Conservation (phyloP, 495 filamentous ascomycete species). For the Lepraria neglecta region DNA sequence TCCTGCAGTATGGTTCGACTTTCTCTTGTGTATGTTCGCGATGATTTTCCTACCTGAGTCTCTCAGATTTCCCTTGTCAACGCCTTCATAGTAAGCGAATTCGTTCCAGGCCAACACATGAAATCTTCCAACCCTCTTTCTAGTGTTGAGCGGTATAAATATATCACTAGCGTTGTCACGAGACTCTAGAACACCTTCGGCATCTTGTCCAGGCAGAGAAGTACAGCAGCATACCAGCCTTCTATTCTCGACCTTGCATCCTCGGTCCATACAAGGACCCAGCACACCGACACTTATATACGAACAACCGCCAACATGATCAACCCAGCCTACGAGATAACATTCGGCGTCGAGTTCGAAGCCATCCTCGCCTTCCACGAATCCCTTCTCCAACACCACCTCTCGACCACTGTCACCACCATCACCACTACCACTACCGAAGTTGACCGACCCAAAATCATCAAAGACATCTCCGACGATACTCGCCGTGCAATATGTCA, state of each 20-base stretch:
- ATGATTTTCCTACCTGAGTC: too few relatives aligned
- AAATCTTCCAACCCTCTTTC: too few relatives aligned
- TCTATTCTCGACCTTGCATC: not conserved
- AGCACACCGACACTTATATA: not conserved
- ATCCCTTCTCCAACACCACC: constrained; percentile 20
- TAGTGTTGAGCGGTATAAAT: too few relatives aligned
- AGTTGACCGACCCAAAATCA: constrained; percentile 4
- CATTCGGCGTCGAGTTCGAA: constrained; percentile 30
- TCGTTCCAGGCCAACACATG: too few relatives aligned
- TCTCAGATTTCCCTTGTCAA: too few relatives aligned
- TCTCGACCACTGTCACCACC: constrained; percentile 5
- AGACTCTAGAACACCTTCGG: not conserved
- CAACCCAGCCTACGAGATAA: constrained; percentile 16
- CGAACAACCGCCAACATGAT: constrained; percentile 6
- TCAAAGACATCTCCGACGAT: constrained; percentile 20
- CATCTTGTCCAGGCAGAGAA: not conserved
- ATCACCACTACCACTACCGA: not conserved
- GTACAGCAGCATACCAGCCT: too few relatives aligned
- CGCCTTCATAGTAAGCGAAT: too few relatives aligned
- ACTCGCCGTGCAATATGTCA: constrained; percentile 13
- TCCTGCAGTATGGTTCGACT: too few relatives aligned
- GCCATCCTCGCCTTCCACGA: constrained; percentile 27
- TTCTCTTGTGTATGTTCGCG: too few relatives aligned
- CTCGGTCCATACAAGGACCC: not conserved
- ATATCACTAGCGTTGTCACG: too few relatives aligned